Evolutionary conservation across 2,329 filamentous ascomycete species (phyloP), one percentile per base, ranked within the genome.

Genomic region (Penicillium digitatum): DNA sequence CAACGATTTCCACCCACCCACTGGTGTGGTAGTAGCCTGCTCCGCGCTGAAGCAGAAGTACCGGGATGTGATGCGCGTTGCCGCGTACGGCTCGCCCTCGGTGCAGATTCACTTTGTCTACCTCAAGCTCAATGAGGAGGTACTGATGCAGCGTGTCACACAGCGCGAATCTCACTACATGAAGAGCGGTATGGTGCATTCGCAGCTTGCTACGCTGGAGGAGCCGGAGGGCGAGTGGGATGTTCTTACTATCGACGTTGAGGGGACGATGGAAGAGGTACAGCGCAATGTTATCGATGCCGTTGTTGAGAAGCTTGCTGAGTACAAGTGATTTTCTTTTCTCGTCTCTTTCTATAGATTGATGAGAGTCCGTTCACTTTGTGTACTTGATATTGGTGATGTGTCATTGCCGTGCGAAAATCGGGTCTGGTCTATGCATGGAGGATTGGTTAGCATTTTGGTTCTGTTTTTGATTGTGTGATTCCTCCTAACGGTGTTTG

Each of bases 31-130:
- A 47, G 83, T 99, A 57, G 96, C 94, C 50, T 99, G 94, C 81
- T 96, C 90, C 12, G 94, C 93, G 1, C 82, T 99, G 51, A 97
- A 97, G 81, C 89, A 89, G 72, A 96, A 95, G 77, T 99, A 99
- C 79, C 87, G 94, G 65, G 94, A 99, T 67, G 89, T 93, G 59
- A 90, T 94, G 71, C 85, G 89, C 31, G 86, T 92, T 9, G 89
- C 89, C 8, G 85, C 86, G 16, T 91, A 92, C 76, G 88, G 87
- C 72, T 81, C 86, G 61, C 83, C 85, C 52, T 81, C 82, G 52
- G 82, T 92, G n/a, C 79, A 83, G 58, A 84, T 97, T 48, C 93
- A 96, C 76, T 97, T 99, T 71, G 86, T 99, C 64, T 99, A 93
- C 76, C 86, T 99, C 37, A 82, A 87, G 61, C 90, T 92, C 0